phyloP scores from a whole-genome alignment of 257 asterid genomes.

The Primulina tabacum region DNA sequence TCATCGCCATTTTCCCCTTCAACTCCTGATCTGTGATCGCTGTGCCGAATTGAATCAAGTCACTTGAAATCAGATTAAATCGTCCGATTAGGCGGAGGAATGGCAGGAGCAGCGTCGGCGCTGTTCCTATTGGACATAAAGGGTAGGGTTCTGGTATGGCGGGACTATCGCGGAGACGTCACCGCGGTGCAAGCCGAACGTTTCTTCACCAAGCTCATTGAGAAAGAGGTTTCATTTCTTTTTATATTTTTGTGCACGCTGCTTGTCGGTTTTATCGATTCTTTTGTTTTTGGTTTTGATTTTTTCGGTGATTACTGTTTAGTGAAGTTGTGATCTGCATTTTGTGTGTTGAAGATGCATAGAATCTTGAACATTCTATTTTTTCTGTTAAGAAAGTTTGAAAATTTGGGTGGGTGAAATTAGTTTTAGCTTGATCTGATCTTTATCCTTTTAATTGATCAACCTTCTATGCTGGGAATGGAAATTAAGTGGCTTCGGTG shows the following conservation, averaged over 20 bases:
- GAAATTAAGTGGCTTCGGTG: constrained; percentile 11
- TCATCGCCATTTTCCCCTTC: constrained; percentile 25
- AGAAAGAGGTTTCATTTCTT: constrained; percentile 61
- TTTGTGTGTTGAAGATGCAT: not conserved
- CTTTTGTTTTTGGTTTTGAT: not conserved
- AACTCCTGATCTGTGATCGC: constrained; percentile 39
- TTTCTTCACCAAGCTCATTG: constrained; percentile 82
- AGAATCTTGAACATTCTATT: not conserved
- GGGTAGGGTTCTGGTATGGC: constrained; percentile 96
- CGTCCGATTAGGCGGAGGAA: constrained; percentile 23
- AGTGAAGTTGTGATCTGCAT: not conserved
- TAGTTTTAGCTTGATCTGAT: constrained; percentile 34
- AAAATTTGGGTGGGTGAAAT: not conserved
- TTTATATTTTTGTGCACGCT: no score
- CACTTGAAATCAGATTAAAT: constrained; percentile 17
- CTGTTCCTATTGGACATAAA: constrained; percentile 96
- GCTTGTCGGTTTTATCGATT: no score
- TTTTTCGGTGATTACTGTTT: not conserved
- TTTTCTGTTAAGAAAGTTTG: not conserved
- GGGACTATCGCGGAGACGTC: constrained; percentile 97
- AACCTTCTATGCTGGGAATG: not conserved
- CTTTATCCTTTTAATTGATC: not conserved
- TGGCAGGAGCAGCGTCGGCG: constrained; percentile 99
- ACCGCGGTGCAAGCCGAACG: constrained; percentile 86
- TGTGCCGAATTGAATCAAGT: constrained; percentile 22